These are phyloP conservation scores for Viola pubescens DNA, from an alignment of 441 rosid species.

Conservation along the genomic window DNA sequence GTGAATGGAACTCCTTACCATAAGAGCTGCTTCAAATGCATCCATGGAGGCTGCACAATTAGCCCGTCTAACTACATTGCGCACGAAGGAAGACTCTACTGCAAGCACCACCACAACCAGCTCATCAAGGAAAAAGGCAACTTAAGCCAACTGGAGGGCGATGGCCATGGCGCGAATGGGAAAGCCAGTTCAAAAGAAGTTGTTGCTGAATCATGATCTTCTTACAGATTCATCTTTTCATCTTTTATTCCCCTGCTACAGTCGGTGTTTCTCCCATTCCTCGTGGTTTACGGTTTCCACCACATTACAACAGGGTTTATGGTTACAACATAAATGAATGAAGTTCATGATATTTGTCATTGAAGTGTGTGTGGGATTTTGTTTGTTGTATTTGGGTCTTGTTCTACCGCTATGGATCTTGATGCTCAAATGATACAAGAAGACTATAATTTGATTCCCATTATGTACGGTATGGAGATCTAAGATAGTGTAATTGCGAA, in stretches of 20 bases:
- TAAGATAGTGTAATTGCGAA: background rate
- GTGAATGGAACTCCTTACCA: slow-evolving; percentile 93
- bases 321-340: slow-evolving; percentile 9
- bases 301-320: slow-evolving; percentile 19
- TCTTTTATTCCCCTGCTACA: slow-evolving; percentile 9
- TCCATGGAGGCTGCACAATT: slow-evolving; percentile 83
- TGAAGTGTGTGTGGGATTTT: slow-evolving; percentile 26
- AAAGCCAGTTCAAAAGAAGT: slow-evolving; percentile 24
- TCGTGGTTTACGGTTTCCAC: slow-evolving; percentile 14
- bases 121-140: slow-evolving; percentile 96
- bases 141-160: slow-evolving; percentile 90
- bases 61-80: slow-evolving; percentile 93
- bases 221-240: background rate
- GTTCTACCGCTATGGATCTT: slow-evolving; percentile 9
- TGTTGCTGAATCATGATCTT: slow-evolving; percentile 25
- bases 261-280: slow-evolving; percentile 3
- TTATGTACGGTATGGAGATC: slow-evolving; percentile 11
- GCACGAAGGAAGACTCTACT: slow-evolving; percentile 88
- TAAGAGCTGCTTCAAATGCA: slow-evolving; percentile 96
- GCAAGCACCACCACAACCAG: slow-evolving; percentile 93
- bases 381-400: slow-evolving; percentile 20
- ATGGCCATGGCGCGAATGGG: slow-evolving; percentile 18
- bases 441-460: slow-evolving; percentile 7
- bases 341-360: slow-evolving; percentile 14
- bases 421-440: slow-evolving; percentile 18